Conservation (phyloP, 2,329 filamentous ascomycete genomes). For the Arthrobotrys sinensis region DNA sequence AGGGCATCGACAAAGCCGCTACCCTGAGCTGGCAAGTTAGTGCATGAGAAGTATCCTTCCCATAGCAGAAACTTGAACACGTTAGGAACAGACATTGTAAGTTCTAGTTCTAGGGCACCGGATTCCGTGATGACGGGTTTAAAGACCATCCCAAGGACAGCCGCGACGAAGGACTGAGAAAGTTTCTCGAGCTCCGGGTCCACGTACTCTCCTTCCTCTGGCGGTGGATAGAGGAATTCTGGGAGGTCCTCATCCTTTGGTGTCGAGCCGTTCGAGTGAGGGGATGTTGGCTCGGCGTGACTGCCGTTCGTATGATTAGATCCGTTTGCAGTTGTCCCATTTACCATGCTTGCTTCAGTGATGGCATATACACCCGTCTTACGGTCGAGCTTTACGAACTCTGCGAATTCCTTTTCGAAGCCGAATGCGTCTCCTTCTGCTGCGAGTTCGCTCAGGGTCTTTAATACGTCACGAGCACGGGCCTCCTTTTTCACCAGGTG, state of each 20-base stretch:
- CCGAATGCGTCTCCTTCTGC: constrained; percentile 52
- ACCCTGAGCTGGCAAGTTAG: constrained; percentile 53
- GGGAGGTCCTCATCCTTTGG: constrained; percentile 56
- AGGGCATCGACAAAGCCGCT: constrained; percentile 53
- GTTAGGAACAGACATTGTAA: constrained; percentile 55
- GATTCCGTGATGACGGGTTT: constrained; percentile 51
- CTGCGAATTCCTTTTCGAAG: constrained; percentile 60
- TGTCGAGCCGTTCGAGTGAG: constrained; percentile 44
- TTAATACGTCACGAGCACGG: constrained; percentile 40
- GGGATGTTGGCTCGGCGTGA: constrained; percentile 35
- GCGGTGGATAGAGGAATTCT: constrained; percentile 57
- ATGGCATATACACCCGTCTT: constrained; percentile 48
- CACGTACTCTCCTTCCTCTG: constrained; percentile 45
- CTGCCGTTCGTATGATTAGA: constrained; percentile 36
- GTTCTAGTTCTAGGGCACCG: constrained; percentile 50
- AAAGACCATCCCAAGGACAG: constrained; percentile 57
- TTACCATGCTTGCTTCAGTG: constrained; percentile 26
- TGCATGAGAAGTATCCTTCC: constrained; percentile 60
- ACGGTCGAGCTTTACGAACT: constrained; percentile 54
- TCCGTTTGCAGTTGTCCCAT: constrained; percentile 39
- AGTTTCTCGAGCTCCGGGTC: constrained; percentile 50
- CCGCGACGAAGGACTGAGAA: constrained; percentile 53
- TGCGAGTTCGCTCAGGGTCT: constrained; percentile 41
- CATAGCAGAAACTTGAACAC: constrained; percentile 59
- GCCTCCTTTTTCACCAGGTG: constrained; percentile 31